A percentile compares a stretch with the other conserved stretches of the same genome.
Evolutionary conservation across 2,329 filamentous ascomycete genomes (phyloP).

Genomic region (Phialocephala subalpina): DNA sequence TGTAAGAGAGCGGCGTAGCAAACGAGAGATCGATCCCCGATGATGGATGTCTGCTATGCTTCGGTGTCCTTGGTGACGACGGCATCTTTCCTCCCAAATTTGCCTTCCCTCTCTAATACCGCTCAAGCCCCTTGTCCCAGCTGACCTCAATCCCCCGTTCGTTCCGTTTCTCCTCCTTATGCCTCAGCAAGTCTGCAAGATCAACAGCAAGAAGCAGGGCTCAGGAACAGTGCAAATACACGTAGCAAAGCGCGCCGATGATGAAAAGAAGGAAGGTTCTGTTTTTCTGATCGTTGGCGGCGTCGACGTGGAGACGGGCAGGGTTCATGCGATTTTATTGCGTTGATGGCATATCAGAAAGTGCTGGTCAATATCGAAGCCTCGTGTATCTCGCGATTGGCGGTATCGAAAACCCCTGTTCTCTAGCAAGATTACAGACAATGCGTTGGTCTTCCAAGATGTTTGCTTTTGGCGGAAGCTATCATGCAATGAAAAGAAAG

Average conservation of each 20-base stretch:
- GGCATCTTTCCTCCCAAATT: conserved; percentile 46
- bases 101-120: conserved; percentile 11
- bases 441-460: conserved; percentile 20
- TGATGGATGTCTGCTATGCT: conserved; percentile 62
- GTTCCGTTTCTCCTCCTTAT: background rate
- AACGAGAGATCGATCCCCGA: conserved; percentile 59
- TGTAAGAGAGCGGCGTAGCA: conserved; percentile 39
- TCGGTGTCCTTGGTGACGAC: conserved; percentile 60
- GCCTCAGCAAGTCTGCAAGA: background rate
- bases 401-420: conserved; percentile 27
- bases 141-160: conserved; percentile 1
- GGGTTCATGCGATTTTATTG: conserved; percentile 33
- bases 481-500: background rate
- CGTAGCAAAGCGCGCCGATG: conserved; percentile 29
- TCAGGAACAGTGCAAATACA: conserved; percentile 15
- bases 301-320: conserved; percentile 37
- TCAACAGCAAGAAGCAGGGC: background rate
- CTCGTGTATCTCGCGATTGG: conserved; percentile 34
- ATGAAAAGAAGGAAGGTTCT: conserved; percentile 2
- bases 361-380: conserved; percentile 30
- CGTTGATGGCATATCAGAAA: conserved; percentile 38
- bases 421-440: conserved; percentile 22
- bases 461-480: background rate
- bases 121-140: conserved; percentile 9
- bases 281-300: conserved; percentile 29